phyloP scores from a whole-genome alignment of 306 rosid species.

The Oxytropis ochrocephala region DNA sequence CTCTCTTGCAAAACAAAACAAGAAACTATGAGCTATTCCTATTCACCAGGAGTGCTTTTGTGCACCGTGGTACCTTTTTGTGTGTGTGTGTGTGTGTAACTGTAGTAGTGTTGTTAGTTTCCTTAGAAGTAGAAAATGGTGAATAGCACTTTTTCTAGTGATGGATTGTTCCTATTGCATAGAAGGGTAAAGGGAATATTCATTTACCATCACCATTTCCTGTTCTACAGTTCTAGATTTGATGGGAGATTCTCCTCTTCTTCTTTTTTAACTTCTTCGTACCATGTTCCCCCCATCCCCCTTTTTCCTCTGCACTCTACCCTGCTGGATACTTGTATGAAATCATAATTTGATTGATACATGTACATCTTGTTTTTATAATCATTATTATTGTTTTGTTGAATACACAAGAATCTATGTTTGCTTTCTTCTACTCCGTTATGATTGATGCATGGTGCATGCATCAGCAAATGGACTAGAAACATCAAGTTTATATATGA shows the following conservation, averaged over 20 bases:
- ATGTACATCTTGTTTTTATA: neutral
- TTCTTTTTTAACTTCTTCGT: constrained; percentile 17
- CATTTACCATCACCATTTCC: constrained; percentile 6
- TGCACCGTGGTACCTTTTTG: constrained; percentile 10
- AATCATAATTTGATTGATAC: constrained; percentile 11
- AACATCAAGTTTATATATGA: neutral
- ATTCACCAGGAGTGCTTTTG: neutral
- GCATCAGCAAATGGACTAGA: constrained; percentile 15
- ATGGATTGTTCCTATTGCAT: constrained; percentile 23
- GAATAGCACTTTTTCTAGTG: constrained; percentile 25
- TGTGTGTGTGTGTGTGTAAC: neutral
- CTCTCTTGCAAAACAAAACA: too few relatives aligned
- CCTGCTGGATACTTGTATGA: neutral
- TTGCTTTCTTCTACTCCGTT: constrained; percentile 9
- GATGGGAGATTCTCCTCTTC: constrained; percentile 24
- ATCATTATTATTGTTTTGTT: neutral
- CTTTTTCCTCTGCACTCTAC: constrained; percentile 1
- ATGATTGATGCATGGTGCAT: constrained; percentile 17
- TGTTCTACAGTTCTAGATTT: constrained; percentile 19
- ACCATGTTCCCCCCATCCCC: neutral
- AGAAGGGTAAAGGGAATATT: constrained; percentile 28
- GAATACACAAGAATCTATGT: neutral
- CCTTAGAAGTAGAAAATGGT: constrained; percentile 18
- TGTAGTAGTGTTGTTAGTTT: neutral
- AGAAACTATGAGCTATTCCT: neutral